Evolutionary conservation across 805 yeast species (phyloP), one percentile per base, ranked within the genome.

Genomic region (Maudiozyma serrabonitensis): DNA sequence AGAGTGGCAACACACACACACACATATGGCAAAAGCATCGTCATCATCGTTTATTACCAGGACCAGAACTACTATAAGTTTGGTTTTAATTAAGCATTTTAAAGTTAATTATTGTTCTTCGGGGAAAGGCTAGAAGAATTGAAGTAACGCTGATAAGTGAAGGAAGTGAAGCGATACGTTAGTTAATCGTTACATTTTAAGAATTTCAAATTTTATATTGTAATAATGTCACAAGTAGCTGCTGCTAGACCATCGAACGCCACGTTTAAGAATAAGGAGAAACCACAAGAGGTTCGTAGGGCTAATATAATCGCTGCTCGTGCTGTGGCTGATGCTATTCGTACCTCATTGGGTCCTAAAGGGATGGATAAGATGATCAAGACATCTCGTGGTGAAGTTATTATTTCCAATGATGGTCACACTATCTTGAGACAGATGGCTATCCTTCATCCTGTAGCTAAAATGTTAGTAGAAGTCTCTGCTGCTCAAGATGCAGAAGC

Each of bases 341-440:
- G 96, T 68, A 90, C 97, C 6, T 84, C 98, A 15, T 73, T 93
- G 52, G 99, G 99, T 19, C 99, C 99, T 50, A 91, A 89, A 69
- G 99, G 99, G 53, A 93, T 93, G 99, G 99, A 93, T 69, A 93
- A 93, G 74, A 91, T 93, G 98, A 88, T 87, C 71, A 88, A 88
- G 70, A 90, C 98, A 18, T 84, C 90, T 46, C 79, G 78, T 51
- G 98, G 98, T 39, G 89, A 93, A 63, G 86, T 91, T 59, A 84
- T 90, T 62, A 90, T 93, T 58, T 89, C 98, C 54, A 93, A 93
- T 68, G 99, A 93, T 70, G 99, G 99, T 34, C 98, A 95, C 69
- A 93, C 99, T 3, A 93, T 93, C 58, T 74, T 91, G 58, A 82
- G 87, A 61, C 97, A 93, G 68, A 93, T 93, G 98, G 98, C 99